Conservation (phyloP, 768 basidiomycete species). For the Pleurotus sapidus region DNA sequence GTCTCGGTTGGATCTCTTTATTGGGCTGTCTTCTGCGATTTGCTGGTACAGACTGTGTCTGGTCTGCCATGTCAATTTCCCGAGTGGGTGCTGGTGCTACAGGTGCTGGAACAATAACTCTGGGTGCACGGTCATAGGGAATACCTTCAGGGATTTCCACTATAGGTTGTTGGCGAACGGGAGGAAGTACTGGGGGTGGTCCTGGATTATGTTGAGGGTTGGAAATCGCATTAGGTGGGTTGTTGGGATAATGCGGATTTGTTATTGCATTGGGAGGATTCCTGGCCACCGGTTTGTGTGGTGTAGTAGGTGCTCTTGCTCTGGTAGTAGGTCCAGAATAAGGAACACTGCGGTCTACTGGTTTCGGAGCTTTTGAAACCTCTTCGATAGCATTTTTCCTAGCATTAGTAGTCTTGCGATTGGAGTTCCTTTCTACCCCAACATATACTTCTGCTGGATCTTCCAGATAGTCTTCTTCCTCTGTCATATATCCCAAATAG, state of each 20-base stretch:
- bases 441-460: background rate
- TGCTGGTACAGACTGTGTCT: background rate
- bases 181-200: background rate
- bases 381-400: background rate
- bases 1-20: too few relatives aligned
- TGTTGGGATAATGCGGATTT: too few relatives aligned
- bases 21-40: background rate
- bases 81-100: too few relatives aligned
- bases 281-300: background rate
- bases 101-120: too few relatives aligned
- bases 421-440: too few relatives aligned
- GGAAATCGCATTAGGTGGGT: too few relatives aligned
- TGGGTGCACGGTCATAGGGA: too few relatives aligned
- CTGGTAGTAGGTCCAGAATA: background rate
- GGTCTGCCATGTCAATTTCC: background rate
- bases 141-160: background rate
- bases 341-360: background rate
- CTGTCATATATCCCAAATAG: background rate
- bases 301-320: background rate
- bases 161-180: background rate
- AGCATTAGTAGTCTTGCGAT: background rate
- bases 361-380: background rate
- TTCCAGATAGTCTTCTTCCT: background rate
- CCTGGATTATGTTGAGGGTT: background rate
- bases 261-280: too few relatives aligned